These are phyloP conservation scores for Dentipellis fragilis DNA, from an alignment of 768 basidiomycete species.

Conservation along the genomic window DNA sequence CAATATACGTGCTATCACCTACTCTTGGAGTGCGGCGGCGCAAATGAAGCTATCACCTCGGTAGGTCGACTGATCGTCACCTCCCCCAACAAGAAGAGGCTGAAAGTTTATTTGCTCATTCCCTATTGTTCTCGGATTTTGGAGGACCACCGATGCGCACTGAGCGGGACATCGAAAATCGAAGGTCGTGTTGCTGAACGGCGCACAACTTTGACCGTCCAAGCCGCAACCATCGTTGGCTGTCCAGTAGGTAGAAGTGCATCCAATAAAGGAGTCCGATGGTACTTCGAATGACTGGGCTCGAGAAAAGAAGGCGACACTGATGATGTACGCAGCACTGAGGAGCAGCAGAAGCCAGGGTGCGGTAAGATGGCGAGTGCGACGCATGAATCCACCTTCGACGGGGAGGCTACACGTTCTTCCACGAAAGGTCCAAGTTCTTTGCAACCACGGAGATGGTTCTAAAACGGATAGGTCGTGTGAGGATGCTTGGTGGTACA, in stretches of 20 bases:
- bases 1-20: slow-evolving; percentile 16
- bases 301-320: slow-evolving; percentile 61
- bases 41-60: slow-evolving; percentile 82
- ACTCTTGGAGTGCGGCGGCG: slow-evolving; percentile 76
- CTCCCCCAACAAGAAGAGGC: slow-evolving; percentile 80
- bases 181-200: slow-evolving; percentile 50
- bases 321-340: slow-evolving; percentile 54
- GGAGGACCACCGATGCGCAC: slow-evolving; percentile 51
- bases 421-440: slow-evolving; percentile 24
- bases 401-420: slow-evolving; percentile 22
- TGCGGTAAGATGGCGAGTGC: slow-evolving; percentile 41
- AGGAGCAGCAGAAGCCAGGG: slow-evolving; percentile 48
- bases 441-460: slow-evolving; percentile 41
- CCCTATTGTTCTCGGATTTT: slow-evolving; percentile 70
- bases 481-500: neutral
- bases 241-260: slow-evolving; percentile 64
- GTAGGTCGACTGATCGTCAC: slow-evolving; percentile 61
- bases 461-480: slow-evolving; percentile 24
- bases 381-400: slow-evolving; percentile 42
- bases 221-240: slow-evolving; percentile 66
- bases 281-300: slow-evolving; percentile 67
- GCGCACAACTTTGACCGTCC: slow-evolving; percentile 53
- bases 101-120: slow-evolving; percentile 51
- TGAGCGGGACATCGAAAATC: slow-evolving; percentile 78
- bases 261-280: slow-evolving; percentile 50